These are phyloP conservation scores for Setaria italica DNA, from an alignment of 202 grass and related monocot species.

Conservation along the genomic window DNA sequence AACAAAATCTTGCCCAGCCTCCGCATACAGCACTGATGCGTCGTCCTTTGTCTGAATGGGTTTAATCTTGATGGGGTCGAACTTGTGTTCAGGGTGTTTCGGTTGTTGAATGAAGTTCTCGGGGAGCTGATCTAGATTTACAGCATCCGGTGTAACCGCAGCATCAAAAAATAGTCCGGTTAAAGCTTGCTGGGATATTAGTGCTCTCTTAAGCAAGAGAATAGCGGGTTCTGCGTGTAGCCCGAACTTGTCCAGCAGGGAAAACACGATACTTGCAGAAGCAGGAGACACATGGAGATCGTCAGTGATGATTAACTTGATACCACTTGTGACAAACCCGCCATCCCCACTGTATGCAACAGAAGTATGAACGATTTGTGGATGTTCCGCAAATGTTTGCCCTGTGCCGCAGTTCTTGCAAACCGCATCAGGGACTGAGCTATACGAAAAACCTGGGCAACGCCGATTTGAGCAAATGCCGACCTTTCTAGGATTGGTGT, in stretches of 20 bases:
- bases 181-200: conserved; percentile 10
- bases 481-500: neutral
- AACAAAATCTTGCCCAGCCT: conserved; percentile 40
- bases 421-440: neutral
- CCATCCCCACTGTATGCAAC: neutral
- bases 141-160: neutral
- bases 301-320: conserved; percentile 9
- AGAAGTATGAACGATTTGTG: neutral
- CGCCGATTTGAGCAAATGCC: no score
- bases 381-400: no score
- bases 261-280: neutral
- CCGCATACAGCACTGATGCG: conserved; percentile 11
- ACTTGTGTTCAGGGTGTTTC: neutral
- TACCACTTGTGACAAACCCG: neutral
- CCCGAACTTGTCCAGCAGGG: neutral
- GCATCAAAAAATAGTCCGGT: conserved; percentile 2
- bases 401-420: neutral
- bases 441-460: no score
- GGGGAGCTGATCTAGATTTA: neutral
- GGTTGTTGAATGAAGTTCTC: neutral
- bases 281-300: conserved; percentile 21
- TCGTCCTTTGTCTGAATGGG: neutral
- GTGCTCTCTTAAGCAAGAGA: neutral
- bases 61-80: neutral
- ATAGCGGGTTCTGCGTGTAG: neutral